Percentiles rank a stretch among this genome's conserved stretches.
These are phyloP conservation scores for Knufia fluminis DNA, from an alignment of 2,329 filamentous ascomycete genomes.

Conservation along the genomic window DNA sequence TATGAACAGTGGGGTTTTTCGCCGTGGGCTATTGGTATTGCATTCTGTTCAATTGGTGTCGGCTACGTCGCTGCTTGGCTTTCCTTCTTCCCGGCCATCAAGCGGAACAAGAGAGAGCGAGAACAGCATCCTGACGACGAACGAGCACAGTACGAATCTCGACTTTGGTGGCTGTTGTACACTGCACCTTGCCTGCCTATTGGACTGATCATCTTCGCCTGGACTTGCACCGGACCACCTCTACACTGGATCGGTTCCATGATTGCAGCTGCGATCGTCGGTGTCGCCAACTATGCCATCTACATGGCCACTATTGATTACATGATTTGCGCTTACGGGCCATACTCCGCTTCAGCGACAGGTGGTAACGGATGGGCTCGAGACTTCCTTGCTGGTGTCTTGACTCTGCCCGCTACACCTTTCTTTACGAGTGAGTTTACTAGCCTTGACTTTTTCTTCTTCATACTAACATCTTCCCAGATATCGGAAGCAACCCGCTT, in stretches of 20 bases:
- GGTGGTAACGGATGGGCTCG: constrained; percentile 59
- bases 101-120: constrained; percentile 38
- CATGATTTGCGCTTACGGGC: constrained; percentile 57
- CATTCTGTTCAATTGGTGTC: constrained; percentile 48
- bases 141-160: constrained; percentile 55
- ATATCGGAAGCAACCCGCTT: constrained; percentile 44
- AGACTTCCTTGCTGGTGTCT: constrained; percentile 55
- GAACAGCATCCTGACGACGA: constrained; percentile 40
- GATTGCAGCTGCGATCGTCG: constrained; percentile 51
- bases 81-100: constrained; percentile 48
- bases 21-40: constrained; percentile 39
- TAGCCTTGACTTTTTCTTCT: constrained; percentile 4
- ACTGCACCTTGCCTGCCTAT: constrained; percentile 51
- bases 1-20: constrained; percentile 52
- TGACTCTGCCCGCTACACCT: constrained; percentile 53
- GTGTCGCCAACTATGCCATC: constrained; percentile 52
- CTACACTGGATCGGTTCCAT: constrained; percentile 55
- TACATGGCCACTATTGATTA: constrained; percentile 58
- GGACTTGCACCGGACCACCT: constrained; percentile 47
- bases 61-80: constrained; percentile 54
- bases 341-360: constrained; percentile 56
- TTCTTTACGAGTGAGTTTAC: constrained; percentile 28
- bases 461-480: constrained; percentile 21
- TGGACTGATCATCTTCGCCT: constrained; percentile 55
- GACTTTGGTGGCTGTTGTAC: constrained; percentile 52